Conservation (phyloP, 139 green algal species). For the Spirogloea muscicola region DNA sequence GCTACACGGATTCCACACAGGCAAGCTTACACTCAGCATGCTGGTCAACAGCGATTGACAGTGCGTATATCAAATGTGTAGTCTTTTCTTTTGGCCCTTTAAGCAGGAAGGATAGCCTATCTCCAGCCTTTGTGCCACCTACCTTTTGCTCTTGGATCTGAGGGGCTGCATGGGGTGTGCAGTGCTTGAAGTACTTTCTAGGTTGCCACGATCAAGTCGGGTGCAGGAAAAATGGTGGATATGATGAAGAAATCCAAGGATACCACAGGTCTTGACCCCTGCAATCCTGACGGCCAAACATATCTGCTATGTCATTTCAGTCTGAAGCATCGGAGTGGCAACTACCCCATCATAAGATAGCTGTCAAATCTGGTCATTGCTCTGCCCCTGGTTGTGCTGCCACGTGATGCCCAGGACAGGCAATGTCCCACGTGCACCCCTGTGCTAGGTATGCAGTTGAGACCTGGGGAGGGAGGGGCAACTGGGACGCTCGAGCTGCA, state of each 20-base stretch:
- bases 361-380: too few species aligned
- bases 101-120: too few species aligned
- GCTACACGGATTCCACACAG: constrained; percentile 58
- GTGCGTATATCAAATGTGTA: too few species aligned
- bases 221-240: constrained; percentile 58
- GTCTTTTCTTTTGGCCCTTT: too few species aligned
- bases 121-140: too few species aligned
- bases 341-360: neutral
- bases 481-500: constrained; percentile 48
- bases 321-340: neutral
- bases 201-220: constrained; percentile 61
- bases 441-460: constrained; percentile 48
- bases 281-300: neutral
- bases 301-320: neutral
- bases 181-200: constrained; percentile 71
- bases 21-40: too few species aligned
- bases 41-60: too few species aligned
- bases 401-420: neutral
- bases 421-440: too few species aligned
- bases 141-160: too few species aligned
- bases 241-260: constrained; percentile 51
- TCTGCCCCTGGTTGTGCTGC: neutral
- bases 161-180: neutral
- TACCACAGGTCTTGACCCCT: constrained; percentile 44
- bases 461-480: constrained; percentile 48